Evolutionary conservation across 2,329 filamentous ascomycete genomes (phyloP).

Genomic region (Geosmithia putterillii): DNA sequence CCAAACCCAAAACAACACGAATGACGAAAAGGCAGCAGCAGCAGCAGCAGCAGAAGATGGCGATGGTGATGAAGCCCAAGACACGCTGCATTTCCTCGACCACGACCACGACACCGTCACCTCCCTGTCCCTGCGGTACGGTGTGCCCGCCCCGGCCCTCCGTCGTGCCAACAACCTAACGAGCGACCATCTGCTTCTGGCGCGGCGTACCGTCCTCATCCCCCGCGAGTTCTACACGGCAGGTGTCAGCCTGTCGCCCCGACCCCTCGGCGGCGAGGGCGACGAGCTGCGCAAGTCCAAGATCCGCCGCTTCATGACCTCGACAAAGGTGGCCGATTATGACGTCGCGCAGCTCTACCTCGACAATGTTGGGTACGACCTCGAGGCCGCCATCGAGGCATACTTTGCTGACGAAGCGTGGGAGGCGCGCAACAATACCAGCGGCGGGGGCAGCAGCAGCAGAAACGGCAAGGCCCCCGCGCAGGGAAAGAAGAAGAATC

Average conservation of each 20-base stretch:
- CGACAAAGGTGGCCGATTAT: constrained; percentile 66
- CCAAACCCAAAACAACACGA: no score
- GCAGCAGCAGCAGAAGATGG: constrained; percentile 6
- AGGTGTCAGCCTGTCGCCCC: constrained; percentile 54
- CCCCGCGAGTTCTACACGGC: constrained; percentile 58
- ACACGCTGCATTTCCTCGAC: constrained; percentile 64
- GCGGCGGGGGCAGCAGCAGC: not conserved
- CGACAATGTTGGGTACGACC: constrained; percentile 54
- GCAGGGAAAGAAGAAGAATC: not conserved
- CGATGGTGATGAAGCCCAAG: constrained; percentile 25
- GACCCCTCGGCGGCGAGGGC: constrained; percentile 61
- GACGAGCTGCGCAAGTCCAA: constrained; percentile 60
- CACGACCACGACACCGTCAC: constrained; percentile 54
- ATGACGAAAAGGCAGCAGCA: constrained; percentile 12
- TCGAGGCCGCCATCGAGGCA: constrained; percentile 49
- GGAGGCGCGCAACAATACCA: constrained; percentile 47
- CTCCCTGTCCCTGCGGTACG: constrained; percentile 60
- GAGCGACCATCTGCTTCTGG: constrained; percentile 58
- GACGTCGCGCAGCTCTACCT: constrained; percentile 66
- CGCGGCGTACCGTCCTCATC: constrained; percentile 57
- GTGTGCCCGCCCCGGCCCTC: constrained; percentile 50
- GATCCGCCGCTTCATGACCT: constrained; percentile 67
- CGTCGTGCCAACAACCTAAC: constrained; percentile 57
- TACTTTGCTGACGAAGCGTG: constrained; percentile 64
- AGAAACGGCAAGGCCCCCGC: no score